Evolutionary conservation across 1,284 basidiomycete genomes (phyloP).

Genomic region (Peniophora sp.): DNA sequence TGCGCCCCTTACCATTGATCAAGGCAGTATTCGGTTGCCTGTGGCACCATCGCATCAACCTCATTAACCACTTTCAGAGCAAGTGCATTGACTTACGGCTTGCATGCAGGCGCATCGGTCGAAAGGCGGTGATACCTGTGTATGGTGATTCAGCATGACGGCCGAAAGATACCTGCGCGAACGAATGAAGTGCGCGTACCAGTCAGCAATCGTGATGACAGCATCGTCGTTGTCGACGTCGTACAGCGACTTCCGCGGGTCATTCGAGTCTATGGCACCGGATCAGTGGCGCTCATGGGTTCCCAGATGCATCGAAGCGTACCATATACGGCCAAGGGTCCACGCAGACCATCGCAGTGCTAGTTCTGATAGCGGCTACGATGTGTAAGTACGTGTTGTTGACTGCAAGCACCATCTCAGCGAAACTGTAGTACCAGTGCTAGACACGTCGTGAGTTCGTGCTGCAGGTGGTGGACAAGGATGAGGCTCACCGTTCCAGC

Average conservation of each 20-base stretch:
- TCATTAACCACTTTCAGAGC: too few relatives aligned
- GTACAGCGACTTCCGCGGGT: slow-evolving; percentile 28
- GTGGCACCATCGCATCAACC: background rate
- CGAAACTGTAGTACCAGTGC: background rate
- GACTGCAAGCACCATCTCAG: background rate
- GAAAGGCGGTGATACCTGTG: slow-evolving; percentile 10
- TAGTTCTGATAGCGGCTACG: background rate
- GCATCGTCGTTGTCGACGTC: slow-evolving; percentile 36
- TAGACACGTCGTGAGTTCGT: background rate
- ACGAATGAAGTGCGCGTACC: slow-evolving; percentile 11
- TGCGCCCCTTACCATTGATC: slow-evolving; percentile 40
- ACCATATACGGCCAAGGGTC: background rate
- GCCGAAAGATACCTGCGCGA: too few relatives aligned
- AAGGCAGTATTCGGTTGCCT: slow-evolving; percentile 26
- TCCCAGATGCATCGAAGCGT: too few relatives aligned
- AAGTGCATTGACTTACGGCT: background rate
- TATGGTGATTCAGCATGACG: too few relatives aligned
- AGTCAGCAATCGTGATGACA: slow-evolving; percentile 27
- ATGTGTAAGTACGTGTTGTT: background rate
- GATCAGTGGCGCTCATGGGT: too few relatives aligned
- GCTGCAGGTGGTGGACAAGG: background rate
- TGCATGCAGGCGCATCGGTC: background rate
- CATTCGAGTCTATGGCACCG: slow-evolving; percentile 15
- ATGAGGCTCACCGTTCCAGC: background rate
- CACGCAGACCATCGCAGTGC: background rate